Evolutionary conservation across 345 rosid species (phyloP).

Genomic region (Psidium friedrichsthalianum): DNA sequence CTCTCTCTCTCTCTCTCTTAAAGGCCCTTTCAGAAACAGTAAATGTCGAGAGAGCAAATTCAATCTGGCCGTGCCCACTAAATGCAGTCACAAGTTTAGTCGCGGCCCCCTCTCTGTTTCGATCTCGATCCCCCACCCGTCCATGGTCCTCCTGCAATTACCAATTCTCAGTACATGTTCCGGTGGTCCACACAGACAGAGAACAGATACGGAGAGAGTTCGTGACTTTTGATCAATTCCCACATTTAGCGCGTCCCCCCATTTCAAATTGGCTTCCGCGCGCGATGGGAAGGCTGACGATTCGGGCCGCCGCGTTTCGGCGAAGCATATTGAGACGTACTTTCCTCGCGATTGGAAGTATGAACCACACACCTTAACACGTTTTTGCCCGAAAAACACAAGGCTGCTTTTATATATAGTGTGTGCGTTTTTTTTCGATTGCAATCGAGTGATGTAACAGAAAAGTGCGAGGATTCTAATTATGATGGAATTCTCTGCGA

Average conservation of each 20-base stretch:
- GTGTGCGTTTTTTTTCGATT: no score
- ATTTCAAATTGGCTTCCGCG: neutral
- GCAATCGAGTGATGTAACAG: no score
- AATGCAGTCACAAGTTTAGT: neutral
- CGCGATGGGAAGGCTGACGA: neutral
- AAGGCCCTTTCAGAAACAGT: neutral
- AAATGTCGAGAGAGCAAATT: neutral
- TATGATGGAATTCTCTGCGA: no score
- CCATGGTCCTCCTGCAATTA: neutral
- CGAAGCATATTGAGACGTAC: no score
- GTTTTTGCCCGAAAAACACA: no score
- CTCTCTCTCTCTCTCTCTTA: neutral
- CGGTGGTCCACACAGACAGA: neutral
- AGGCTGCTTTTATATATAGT: no score
- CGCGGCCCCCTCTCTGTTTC: neutral
- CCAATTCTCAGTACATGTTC: neutral
- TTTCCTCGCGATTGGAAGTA: no score
- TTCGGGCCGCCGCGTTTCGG: neutral
- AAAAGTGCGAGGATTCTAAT: no score
- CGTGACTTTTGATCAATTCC: neutral
- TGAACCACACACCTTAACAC: no score
- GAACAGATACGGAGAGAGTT: neutral
- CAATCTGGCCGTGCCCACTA: neutral
- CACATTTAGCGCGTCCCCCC: neutral
- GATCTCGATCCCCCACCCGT: neutral